Conservation (phyloP, 768 basidiomycete species). For the Naganishia vaughanmartiniae region DNA sequence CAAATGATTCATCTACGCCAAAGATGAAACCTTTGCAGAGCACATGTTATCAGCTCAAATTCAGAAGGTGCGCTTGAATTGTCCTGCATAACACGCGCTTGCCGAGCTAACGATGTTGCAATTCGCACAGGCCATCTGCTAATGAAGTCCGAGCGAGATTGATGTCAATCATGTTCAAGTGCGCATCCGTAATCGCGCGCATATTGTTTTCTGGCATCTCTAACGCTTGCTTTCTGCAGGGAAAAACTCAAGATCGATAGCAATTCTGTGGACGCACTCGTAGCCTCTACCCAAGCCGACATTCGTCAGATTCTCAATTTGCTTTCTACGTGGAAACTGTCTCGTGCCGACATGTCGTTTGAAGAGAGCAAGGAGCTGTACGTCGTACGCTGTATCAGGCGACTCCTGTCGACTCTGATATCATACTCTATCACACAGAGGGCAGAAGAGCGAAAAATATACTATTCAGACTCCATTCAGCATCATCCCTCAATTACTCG, state of each 20-base stretch:
- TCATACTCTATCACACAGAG: conserved; percentile 54
- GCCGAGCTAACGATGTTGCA: conserved; percentile 32
- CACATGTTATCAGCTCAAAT: conserved; percentile 72
- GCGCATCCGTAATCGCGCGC: conserved; percentile 41
- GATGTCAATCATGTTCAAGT: conserved; percentile 86
- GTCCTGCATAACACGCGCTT: not conserved
- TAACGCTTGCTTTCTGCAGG: conserved; percentile 54
- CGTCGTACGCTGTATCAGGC: conserved; percentile 46
- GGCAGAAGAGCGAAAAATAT: conserved; percentile 88
- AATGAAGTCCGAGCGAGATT: conserved; percentile 77
- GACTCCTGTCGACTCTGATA: not conserved
- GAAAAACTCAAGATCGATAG: conserved; percentile 91
- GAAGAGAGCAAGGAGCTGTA: conserved; percentile 90
- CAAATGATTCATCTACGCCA: conserved; percentile 79
- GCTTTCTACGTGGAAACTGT: conserved; percentile 95
- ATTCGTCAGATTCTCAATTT: conserved; percentile 97
- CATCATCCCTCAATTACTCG: conserved; percentile 80
- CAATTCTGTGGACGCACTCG: conserved; percentile 87
- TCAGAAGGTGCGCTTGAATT: conserved; percentile 63
- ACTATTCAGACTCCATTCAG: conserved; percentile 87
- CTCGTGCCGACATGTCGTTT: conserved; percentile 71
- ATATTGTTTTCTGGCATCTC: not conserved
- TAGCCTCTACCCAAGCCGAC: conserved; percentile 84
- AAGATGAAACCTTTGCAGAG: conserved; percentile 81
- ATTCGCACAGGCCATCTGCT: conserved; percentile 67